Percentiles rank a stretch among this genome's conserved stretches.
These are phyloP conservation scores for Xylaria sp. DNA, from an alignment of 2,329 filamentous ascomycete genomes.

Conservation along the genomic window DNA sequence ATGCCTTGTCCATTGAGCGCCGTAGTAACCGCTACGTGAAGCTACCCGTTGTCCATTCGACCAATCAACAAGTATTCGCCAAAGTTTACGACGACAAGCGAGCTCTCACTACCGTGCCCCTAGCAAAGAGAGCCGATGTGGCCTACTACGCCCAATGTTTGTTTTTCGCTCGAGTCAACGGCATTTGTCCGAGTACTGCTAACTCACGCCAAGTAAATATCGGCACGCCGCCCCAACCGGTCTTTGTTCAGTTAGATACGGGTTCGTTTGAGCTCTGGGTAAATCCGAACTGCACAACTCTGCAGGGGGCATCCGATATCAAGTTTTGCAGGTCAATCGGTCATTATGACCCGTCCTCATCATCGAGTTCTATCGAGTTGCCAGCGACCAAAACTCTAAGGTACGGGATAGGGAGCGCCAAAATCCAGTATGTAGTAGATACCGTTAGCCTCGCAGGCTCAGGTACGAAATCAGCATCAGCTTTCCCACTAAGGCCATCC, in stretches of 20 bases:
- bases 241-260: conserved; percentile 67
- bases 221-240: conserved; percentile 63
- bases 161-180: conserved; percentile 23
- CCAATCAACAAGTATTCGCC: conserved; percentile 53
- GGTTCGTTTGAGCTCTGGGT: conserved; percentile 71
- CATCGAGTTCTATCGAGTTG: conserved; percentile 52
- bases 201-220: conserved; percentile 55
- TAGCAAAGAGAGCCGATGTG: conserved; percentile 63
- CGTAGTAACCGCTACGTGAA: conserved; percentile 54
- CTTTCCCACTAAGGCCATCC: not conserved
- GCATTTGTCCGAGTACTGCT: conserved; percentile 11
- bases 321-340: conserved; percentile 60
- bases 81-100: conserved; percentile 52
- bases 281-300: conserved; percentile 66
- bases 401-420: conserved; percentile 63
- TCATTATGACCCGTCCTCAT: conserved; percentile 55
- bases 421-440: conserved; percentile 62
- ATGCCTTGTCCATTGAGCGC: conserved; percentile 39
- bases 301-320: conserved; percentile 53
- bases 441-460: conserved; percentile 56
- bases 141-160: conserved; percentile 63
- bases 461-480: conserved; percentile 33
- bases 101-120: conserved; percentile 53
- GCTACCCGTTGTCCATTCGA: conserved; percentile 57
- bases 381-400: conserved; percentile 53